Percentiles rank a stretch among this genome's conserved stretches.
These are phyloP conservation scores for Tuber indicum DNA, from an alignment of 495 filamentous ascomycete genomes.

Conservation along the genomic window DNA sequence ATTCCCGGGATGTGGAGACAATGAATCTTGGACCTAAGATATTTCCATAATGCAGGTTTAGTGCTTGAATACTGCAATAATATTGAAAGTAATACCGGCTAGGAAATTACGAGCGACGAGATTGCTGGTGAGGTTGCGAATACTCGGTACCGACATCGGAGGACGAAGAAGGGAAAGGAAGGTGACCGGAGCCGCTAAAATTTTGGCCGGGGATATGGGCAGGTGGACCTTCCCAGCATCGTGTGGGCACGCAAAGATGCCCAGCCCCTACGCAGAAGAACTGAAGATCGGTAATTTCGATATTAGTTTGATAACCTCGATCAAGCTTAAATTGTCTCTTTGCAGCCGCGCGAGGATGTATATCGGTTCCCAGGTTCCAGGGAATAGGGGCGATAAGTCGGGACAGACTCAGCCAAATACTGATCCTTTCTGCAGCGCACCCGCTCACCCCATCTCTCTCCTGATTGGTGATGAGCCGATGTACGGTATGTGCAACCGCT, in stretches of 20 bases:
- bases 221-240: conserved; percentile 3
- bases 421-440: not conserved
- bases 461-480: not conserved
- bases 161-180: conserved; percentile 20
- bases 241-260: not conserved
- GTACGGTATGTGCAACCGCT: not conserved
- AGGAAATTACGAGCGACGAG: conserved; percentile 9
- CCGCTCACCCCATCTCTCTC: not conserved
- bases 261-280: not conserved
- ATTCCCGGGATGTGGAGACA: not conserved
- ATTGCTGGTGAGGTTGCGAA: conserved; percentile 16
- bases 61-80: conserved; percentile 6
- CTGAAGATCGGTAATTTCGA: conserved; percentile 7
- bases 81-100: conserved; percentile 2
- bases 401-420: not conserved
- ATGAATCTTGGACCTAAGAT: not conserved
- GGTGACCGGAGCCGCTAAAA: conserved; percentile 15
- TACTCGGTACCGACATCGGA: conserved; percentile 22
- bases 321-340: conserved; percentile 3
- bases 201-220: conserved; percentile 8
- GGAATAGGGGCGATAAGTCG: conserved; percentile 5
- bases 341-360: not conserved
- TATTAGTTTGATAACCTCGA: not conserved
- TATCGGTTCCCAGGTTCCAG: conserved; percentile 6
- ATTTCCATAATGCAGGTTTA: not conserved